phyloP scores from a whole-genome alignment of 257 asterid genomes.

The Apocynum venetum region DNA sequence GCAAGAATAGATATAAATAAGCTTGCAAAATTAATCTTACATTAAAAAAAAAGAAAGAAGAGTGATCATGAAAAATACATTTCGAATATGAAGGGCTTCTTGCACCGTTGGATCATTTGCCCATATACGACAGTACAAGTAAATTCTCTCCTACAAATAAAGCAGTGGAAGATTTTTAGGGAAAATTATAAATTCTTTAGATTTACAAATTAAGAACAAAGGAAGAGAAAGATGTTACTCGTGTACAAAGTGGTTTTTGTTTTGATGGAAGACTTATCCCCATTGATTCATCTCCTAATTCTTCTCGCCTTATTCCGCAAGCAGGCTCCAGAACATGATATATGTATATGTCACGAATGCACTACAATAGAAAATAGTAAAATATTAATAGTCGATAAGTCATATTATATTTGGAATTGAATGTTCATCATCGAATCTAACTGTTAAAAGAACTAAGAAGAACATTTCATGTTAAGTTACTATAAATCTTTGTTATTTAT shows the following conservation, averaged over 20 bases:
- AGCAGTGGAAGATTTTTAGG: neutral
- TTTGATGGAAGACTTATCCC: neutral
- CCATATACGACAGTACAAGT: neutral
- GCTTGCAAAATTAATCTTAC: neutral
- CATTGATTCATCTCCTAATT: neutral
- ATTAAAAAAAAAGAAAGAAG: neutral
- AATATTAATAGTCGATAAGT: too few species aligned
- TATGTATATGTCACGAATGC: neutral
- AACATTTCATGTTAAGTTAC: too few species aligned
- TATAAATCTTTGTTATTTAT: too few species aligned
- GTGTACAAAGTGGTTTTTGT: neutral
- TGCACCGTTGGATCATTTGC: constrained; percentile 7
- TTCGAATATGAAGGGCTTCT: constrained; percentile 20
- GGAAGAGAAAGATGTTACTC: neutral
- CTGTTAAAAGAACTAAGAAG: too few species aligned
- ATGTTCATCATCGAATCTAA: too few species aligned
- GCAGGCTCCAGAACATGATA: neutral
- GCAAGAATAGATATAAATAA: too few species aligned
- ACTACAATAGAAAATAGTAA: neutral
- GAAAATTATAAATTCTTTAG: too few species aligned
- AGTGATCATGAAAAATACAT: neutral
- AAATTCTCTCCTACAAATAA: neutral
- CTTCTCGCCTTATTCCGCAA: neutral
- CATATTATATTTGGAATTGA: too few species aligned
- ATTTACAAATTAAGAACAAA: neutral